phyloP scores from a whole-genome alignment of 768 basidiomycete species.

The Tylopilus plumbeoviolaceoides region DNA sequence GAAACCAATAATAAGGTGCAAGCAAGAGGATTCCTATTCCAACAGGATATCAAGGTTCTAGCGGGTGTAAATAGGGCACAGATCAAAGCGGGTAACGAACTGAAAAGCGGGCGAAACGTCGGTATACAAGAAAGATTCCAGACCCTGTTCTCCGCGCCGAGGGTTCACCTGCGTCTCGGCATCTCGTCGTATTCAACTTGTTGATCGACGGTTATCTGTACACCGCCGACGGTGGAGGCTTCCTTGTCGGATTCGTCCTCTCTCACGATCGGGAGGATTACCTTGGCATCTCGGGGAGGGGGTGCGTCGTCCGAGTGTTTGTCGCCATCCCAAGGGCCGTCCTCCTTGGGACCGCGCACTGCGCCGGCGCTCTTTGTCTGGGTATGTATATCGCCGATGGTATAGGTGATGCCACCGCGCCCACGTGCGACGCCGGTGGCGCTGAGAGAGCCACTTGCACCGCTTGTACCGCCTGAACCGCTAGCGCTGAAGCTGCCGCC shows the following conservation, averaged over 20 bases:
- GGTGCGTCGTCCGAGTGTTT: conserved; percentile 38
- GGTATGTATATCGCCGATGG: conserved; percentile 47
- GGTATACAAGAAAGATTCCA: not conserved
- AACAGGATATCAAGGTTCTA: not conserved
- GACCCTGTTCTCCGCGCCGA: not conserved
- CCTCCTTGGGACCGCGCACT: conserved; percentile 37
- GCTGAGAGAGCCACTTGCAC: conserved; percentile 41
- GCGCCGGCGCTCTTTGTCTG: conserved; percentile 50
- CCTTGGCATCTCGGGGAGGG: conserved; percentile 35
- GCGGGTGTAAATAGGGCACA: not conserved
- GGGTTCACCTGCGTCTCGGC: conserved; percentile 14
- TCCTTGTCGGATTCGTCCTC: conserved; percentile 25
- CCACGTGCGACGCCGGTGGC: conserved; percentile 26
- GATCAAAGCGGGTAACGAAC: no score
- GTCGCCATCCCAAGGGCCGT: conserved; percentile 34
- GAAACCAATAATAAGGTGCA: no score
- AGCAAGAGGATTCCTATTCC: no score
- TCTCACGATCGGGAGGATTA: conserved; percentile 31
- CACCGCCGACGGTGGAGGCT: conserved; percentile 34
- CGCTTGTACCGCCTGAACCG: conserved; percentile 41
- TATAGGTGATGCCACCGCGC: conserved; percentile 27
- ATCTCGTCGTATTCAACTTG: conserved; percentile 49
- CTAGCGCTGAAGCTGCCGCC: conserved; percentile 70
- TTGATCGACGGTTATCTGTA: conserved; percentile 56
- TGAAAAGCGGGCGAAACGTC: not conserved